These are phyloP conservation scores for Saccharomyces hybrid DNA, from an alignment of 1,139 yeast species.

Conservation along the genomic window DNA sequence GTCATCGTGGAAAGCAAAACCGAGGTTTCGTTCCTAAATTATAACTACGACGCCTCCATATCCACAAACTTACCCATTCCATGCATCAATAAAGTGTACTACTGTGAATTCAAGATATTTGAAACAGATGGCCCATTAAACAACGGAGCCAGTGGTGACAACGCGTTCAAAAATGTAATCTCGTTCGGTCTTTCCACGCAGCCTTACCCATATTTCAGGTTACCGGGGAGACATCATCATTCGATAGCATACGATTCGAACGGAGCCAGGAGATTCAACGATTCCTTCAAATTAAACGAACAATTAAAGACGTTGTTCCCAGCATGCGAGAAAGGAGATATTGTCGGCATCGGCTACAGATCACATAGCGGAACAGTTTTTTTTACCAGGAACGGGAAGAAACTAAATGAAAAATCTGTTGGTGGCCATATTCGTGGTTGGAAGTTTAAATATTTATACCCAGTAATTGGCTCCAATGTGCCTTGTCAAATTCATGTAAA, in stretches of 20 bases:
- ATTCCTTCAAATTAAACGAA: slow-evolving; percentile 58
- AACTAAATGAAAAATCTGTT: slow-evolving; percentile 53
- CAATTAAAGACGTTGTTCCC: slow-evolving; percentile 56
- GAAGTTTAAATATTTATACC: slow-evolving; percentile 72
- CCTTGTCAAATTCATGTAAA: slow-evolving; percentile 73
- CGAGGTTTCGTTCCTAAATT: slow-evolving; percentile 66
- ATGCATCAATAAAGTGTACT: slow-evolving; percentile 75
- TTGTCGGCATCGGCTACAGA: slow-evolving; percentile 60
- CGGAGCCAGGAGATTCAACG: slow-evolving; percentile 73
- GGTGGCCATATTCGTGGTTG: slow-evolving; percentile 78
- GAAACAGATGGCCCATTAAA: slow-evolving; percentile 28
- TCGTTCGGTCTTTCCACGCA: slow-evolving; percentile 77
- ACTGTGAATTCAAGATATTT: slow-evolving; percentile 75
- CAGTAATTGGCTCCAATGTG: slow-evolving; percentile 80
- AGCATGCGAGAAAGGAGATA: slow-evolving; percentile 62
- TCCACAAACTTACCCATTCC: slow-evolving; percentile 88
- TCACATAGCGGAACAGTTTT: slow-evolving; percentile 55
- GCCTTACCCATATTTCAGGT: slow-evolving; percentile 82
- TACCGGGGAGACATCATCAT: slow-evolving; percentile 69
- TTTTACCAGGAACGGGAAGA: slow-evolving; percentile 64
- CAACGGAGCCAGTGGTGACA: slow-evolving; percentile 34
- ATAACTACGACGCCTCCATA: slow-evolving; percentile 64
- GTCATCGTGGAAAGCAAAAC: slow-evolving; percentile 60
- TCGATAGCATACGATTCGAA: slow-evolving; percentile 81
- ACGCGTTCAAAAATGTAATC: slow-evolving; percentile 30